Conservation (phyloP, 768 basidiomycete genomes). For the Guyanaporus albipodus region DNA sequence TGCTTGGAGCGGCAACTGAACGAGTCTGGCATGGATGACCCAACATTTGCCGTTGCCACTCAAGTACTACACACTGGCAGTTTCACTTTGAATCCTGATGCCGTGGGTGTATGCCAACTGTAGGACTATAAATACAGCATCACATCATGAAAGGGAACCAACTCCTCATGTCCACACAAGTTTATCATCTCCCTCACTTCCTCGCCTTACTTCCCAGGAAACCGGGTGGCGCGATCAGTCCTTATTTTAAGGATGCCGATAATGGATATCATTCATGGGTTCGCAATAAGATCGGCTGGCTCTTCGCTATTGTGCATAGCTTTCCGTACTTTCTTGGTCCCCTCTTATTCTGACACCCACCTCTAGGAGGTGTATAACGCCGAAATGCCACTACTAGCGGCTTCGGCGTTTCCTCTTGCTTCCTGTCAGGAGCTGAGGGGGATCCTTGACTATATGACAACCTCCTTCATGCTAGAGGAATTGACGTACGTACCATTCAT, state of each 20-base stretch:
- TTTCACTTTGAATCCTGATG: constrained; percentile 16
- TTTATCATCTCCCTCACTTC: constrained; percentile 25
- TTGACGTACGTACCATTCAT: constrained; percentile 19
- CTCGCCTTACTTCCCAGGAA: constrained; percentile 24
- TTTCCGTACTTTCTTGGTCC: no score
- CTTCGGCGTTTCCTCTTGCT: constrained; percentile 23
- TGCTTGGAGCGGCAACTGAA: background rate
- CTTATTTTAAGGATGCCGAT: constrained; percentile 22
- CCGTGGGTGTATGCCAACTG: background rate
- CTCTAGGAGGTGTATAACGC: constrained; percentile 25
- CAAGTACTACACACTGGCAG: constrained; percentile 3
- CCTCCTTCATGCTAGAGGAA: constrained; percentile 31
- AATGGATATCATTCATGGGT: constrained; percentile 23
- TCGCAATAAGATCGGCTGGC: constrained; percentile 18
- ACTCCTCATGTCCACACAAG: constrained; percentile 15
- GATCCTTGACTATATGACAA: constrained; percentile 28
- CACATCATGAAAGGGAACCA: background rate
- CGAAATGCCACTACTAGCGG: constrained; percentile 25
- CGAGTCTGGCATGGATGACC: background rate
- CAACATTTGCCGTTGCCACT: constrained; percentile 4
- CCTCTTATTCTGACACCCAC: background rate
- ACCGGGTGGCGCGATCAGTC: constrained; percentile 26
- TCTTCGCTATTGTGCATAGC: constrained; percentile 19
- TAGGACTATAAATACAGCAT: constrained; percentile 16
- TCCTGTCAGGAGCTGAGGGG: constrained; percentile 18